Base-by-base conservation (phyloP, 768 basidiomycete species). In the Tylopilus vinaceipallidus region DNA sequence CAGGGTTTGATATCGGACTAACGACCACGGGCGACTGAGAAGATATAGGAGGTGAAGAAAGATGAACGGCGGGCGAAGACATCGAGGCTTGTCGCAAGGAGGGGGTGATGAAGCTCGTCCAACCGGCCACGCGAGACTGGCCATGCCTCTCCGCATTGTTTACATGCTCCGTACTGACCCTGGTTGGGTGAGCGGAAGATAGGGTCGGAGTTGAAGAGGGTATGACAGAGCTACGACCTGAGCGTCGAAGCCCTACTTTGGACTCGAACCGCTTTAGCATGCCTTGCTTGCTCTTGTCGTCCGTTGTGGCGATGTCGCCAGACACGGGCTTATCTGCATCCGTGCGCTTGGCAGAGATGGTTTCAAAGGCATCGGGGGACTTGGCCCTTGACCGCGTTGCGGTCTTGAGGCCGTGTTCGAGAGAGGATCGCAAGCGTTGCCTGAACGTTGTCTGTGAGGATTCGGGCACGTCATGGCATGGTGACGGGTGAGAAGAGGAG, bases 1-100 rank as follows among this genome's bases (percentile, higher is more conserved):
- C 70, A 50, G 75, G 68, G 55, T 71, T 73, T 34, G 79, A 75
- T 17, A 78, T 73, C 22, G 80, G 75, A 42, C 76, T 74, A 17
- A 67, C 71, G 50, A 77, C 71, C 17, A 78, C 64, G 47, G 73
- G 70, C 17, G 77, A 65, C 50, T 74, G 76, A 34, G 78, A 79
- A 43, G 78, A 76, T 43, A 75, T 60, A 29, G 78, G 71, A 67
- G 79, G 76, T 23, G 82, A 81, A 43, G 79, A 79, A 47, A 84
- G 75, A 59, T 86, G 83, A 37, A 91, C 67, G 24, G 83, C 77
- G 45, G 88, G 88, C 19, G 86, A 87, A 49, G 88, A 90, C 74
- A 85, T 76, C 40, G 88, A 86, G 33, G 79, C 88, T 53, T 77
- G 78, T 47, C 81, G 77, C 52, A 88, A 68, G 32, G 86, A 86